Evolutionary conservation across 139 green algal species (phyloP), one percentile per base, ranked within the genome.

Genomic region (Pleodorina starrii): DNA sequence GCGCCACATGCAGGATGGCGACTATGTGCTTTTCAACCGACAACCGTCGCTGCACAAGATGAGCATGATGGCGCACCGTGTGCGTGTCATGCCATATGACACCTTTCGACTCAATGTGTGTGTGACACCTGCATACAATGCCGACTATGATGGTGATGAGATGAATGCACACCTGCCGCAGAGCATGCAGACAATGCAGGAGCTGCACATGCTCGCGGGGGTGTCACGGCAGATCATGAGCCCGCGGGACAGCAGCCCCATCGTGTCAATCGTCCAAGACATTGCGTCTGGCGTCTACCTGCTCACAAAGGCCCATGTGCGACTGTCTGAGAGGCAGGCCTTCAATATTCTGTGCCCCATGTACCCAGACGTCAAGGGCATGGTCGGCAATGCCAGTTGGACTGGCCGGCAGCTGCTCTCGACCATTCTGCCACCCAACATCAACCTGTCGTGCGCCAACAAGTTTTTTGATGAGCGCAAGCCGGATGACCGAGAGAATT

Each of bases 161-260:
- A 99, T 99, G 98, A 99, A 99, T 96, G 99, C 99, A 98, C 98
- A 99, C 93, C 94, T 99, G 44, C 96, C 96, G 50, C 98, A 95
- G 87, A 96, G 93, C 25, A 96, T 97, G n/a, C 97, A 99, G 94
- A 97, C 96, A 42, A 94, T 95, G 1, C 97, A 98, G 1, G 98
- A 99, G 94, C 97, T 97, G 73, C 90, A 91, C n/a, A 93, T 99
- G 91, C 97, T 99, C 68, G 99, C 99, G 98, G 97, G 98, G 93
- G 98, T 99, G 90, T 97, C 98, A 2, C 95, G 96, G 82, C 99
- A 98, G 95, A 99, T 99, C 85, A 96, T 99, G 54, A 23, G 36
- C 44, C 38, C 89, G 46, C 92, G 97, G 93, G 96, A 95, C 80
- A 99, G 99, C 95, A 98, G 98, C 91, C 98, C 97, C 2, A 97